These are phyloP conservation scores for Thalassiosira pacifica DNA, from an alignment of 352 stramenopile species.

Conservation along the genomic window DNA sequence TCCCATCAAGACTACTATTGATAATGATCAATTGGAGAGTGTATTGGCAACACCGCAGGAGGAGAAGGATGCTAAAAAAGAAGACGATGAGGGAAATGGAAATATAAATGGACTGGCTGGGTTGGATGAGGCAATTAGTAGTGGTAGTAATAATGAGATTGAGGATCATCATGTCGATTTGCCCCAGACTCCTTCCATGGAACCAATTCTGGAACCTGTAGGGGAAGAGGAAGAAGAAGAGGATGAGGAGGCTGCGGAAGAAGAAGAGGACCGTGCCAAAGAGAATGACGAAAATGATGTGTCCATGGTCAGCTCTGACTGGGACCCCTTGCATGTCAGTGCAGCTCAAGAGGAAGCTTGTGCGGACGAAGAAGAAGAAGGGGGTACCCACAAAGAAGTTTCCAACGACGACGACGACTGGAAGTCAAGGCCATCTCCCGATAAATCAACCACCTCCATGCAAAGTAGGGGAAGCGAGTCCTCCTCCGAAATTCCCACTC, in stretches of 20 bases:
- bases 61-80: background rate
- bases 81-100: too few relatives aligned
- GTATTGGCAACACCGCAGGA: conserved; percentile 19
- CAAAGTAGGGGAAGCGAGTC: background rate
- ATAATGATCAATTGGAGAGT: conserved; percentile 9
- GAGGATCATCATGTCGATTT: too few relatives aligned
- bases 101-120: too few relatives aligned
- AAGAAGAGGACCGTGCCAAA: background rate
- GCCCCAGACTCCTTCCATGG: conserved; percentile 4
- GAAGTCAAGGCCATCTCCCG: background rate
- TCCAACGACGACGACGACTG: background rate
- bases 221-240: conserved; percentile 12
- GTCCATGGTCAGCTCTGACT: conserved; percentile 42
- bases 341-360: conserved; percentile 11
- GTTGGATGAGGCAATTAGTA: too few relatives aligned
- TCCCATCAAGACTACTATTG: conserved; percentile 14
- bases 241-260: background rate
- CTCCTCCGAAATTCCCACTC: conserved; percentile 24
- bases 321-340: conserved; percentile 33
- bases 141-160: too few relatives aligned
- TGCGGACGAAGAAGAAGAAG: background rate
- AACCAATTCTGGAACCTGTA: conserved; percentile 17
- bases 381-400: background rate
- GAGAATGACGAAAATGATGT: conserved; percentile 15
- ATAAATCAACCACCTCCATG: background rate